Base-by-base conservation (phyloP, 768 basidiomycete species). In the Zangia roseola region DNA sequence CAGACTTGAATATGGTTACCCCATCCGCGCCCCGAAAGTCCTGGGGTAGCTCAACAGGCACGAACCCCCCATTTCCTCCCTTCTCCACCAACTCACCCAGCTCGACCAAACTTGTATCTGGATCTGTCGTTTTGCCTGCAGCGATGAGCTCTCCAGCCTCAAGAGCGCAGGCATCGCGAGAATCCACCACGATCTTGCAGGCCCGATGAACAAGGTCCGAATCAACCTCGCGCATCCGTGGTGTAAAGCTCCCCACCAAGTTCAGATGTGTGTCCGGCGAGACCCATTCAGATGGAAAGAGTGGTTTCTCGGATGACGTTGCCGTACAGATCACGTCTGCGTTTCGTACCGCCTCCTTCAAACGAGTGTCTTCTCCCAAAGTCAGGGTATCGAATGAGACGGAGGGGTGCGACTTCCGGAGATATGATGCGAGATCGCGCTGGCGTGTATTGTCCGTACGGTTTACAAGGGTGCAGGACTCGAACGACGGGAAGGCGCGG, bases 81-180 rank as follows among this genome's bases (percentile, higher is more conserved):
- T 45, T 50, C 43, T 40, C 33, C 23, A 86, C 68, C 14, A 87
- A 61, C 53, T 88, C 79, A 5, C 91, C 91, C 1, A 94, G 73
- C 63, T 93, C 92, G 5, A 79, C 65, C 53, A 90, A 54, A 21
- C 76, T 68, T 2, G 63, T 68, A 0, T 58, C 55, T 0, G 49
- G 50, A 9, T 83, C 40, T 0, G 63, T 62, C 1, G 85, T 79
- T 30, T 74, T 70, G 0, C 54, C 53, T 7, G 63, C 61, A 40
- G 52, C n/a, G 43, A 92, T 87, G 33, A 94, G 71, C 57, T 95
- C 93, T 0, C 93, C 92, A 0, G 91, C 89, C 63, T 94, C 93
- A 0, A 69, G 62, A n/a, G 72, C 53, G 58, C 89, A 92, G 3
- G 86, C 90, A 3, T 75, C 71, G 38, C 73, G 66, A 1, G 88